Percentiles rank a stretch among this genome's conserved stretches.
These are phyloP conservation scores for Alternaria sp. DNA, from an alignment of 2,329 filamentous ascomycete species.

Conservation along the genomic window DNA sequence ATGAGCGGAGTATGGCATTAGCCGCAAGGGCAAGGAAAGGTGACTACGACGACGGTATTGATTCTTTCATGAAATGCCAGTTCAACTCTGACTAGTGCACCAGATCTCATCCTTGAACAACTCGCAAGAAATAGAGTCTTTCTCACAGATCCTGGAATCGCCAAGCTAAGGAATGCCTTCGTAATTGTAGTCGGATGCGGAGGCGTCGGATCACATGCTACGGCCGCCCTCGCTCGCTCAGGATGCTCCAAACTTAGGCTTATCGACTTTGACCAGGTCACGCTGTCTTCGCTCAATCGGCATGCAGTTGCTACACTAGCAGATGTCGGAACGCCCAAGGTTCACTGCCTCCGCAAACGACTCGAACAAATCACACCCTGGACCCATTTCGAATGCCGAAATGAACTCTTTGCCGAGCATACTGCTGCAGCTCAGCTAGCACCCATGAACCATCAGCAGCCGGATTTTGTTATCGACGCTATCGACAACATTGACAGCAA, in stretches of 20 bases:
- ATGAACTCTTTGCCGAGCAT: slow-evolving; percentile 78
- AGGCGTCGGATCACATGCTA: slow-evolving; percentile 92
- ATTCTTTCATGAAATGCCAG: neutral
- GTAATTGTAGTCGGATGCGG: slow-evolving; percentile 92
- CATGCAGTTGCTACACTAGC: slow-evolving; percentile 93
- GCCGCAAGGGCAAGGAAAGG: slow-evolving; percentile 66
- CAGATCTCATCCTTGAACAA: slow-evolving; percentile 90
- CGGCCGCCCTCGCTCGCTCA: slow-evolving; percentile 83
- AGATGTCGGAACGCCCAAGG: slow-evolving; percentile 92
- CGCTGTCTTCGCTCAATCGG: slow-evolving; percentile 90
- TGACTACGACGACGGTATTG: slow-evolving; percentile 68
- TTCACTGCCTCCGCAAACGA: slow-evolving; percentile 79
- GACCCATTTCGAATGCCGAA: slow-evolving; percentile 85
- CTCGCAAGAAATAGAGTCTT: slow-evolving; percentile 93
- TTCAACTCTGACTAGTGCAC: slow-evolving; percentile 2
- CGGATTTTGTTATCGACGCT: slow-evolving; percentile 92
- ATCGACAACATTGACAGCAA: slow-evolving; percentile 99
- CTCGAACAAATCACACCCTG: slow-evolving; percentile 89
- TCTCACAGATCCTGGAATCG: slow-evolving; percentile 79
- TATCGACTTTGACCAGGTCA: slow-evolving; percentile 97
- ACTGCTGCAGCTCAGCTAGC: slow-evolving; percentile 72
- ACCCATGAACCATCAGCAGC: slow-evolving; percentile 70
- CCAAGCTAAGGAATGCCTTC: slow-evolving; percentile 79
- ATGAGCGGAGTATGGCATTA: slow-evolving; percentile 64
- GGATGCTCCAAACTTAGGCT: slow-evolving; percentile 87